phyloP scores from a whole-genome alignment of 345 rosid species.

The Brassica nigra region DNA sequence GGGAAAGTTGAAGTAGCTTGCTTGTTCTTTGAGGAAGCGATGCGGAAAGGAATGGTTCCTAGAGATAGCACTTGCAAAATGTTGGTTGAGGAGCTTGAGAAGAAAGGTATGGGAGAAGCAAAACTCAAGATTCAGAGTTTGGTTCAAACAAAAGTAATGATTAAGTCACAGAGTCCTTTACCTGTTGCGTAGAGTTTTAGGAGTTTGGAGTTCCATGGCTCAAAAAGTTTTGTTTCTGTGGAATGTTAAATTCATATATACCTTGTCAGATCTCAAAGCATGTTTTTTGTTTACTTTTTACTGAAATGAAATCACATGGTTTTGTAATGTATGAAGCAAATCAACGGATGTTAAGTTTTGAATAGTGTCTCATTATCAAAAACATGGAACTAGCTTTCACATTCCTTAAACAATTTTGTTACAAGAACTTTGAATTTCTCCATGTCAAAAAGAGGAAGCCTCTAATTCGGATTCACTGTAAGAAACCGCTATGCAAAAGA shows the following conservation, averaged over 20 bases:
- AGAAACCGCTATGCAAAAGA: no score
- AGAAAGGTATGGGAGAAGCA: constrained; percentile 49
- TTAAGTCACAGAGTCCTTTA: background rate
- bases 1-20: constrained; percentile 68
- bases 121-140: constrained; percentile 54
- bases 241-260: constrained; percentile 48
- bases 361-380: background rate
- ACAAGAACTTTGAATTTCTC: no score
- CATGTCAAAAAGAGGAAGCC: no score
- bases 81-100: constrained; percentile 59
- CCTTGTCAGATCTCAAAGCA: constrained; percentile 4
- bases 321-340: constrained; percentile 48
- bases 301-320: constrained; percentile 11
- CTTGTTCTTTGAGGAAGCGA: constrained; percentile 65
- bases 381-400: no score
- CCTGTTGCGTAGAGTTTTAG: constrained; percentile 7
- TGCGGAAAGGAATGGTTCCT: constrained; percentile 69
- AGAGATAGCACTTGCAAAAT: constrained; percentile 48
- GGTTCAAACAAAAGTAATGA: constrained; percentile 34
- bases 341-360: background rate
- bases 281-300: constrained; percentile 32
- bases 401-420: no score
- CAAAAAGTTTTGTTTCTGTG: constrained; percentile 14
- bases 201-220: constrained; percentile 8
- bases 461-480: no score